These are phyloP conservation scores for Hygrophorus pudorinus DNA, from an alignment of 768 basidiomycete species.

Conservation along the genomic window DNA sequence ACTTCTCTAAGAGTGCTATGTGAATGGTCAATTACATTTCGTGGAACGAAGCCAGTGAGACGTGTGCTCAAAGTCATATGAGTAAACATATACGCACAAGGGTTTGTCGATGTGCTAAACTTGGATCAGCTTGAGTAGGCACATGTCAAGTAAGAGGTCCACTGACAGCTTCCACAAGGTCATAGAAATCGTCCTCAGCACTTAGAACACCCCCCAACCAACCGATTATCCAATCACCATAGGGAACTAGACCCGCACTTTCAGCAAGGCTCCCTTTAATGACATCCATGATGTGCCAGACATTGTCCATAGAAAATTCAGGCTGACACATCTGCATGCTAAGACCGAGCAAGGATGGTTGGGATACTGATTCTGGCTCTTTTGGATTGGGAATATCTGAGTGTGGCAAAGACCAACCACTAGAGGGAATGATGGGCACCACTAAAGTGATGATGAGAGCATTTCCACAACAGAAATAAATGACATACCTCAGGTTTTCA, in stretches of 20 bases:
- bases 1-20: constrained; percentile 83
- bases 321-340: constrained; percentile 91
- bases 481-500: too few species aligned
- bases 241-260: too few species aligned
- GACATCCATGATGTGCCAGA: constrained; percentile 98
- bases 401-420: constrained; percentile 62
- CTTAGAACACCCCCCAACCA: constrained; percentile 92
- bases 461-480: too few species aligned
- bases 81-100: constrained; percentile 90
- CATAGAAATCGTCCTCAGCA: constrained; percentile 93
- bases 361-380: too few species aligned
- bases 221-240: too few species aligned
- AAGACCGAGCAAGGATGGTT: constrained; percentile 85
- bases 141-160: too few species aligned
- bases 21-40: constrained; percentile 64
- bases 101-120: constrained; percentile 97
- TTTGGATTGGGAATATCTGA: constrained; percentile 44
- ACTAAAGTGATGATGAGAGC: too few species aligned
- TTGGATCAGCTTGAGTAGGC: too few species aligned
- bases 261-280: constrained; percentile 95
- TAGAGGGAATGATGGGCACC: constrained; percentile 76
- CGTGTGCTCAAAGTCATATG: constrained; percentile 89
- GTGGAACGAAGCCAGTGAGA: constrained; percentile 4
- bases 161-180: constrained; percentile 89
- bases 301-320: too few species aligned